Percentiles rank a stretch among this genome's conserved stretches.
Conservation (phyloP, 805 yeast species). For the Saccharomyces eubayanus region DNA sequence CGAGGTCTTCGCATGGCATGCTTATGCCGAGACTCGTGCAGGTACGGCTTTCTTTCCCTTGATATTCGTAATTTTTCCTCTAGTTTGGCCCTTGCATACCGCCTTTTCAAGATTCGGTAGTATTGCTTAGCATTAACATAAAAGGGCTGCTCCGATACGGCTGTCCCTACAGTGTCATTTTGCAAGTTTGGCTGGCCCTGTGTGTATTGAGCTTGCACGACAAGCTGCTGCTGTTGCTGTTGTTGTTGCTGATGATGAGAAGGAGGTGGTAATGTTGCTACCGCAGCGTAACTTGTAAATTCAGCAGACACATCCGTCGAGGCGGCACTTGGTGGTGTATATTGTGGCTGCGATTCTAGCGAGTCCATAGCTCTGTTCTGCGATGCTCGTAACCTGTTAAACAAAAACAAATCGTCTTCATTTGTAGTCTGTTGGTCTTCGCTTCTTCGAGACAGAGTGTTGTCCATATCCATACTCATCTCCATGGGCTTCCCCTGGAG, state of each 20-base stretch:
- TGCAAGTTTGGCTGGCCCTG: background rate
- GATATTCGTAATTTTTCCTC: conserved; percentile 85
- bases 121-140: conserved; percentile 97
- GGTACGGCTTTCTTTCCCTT: conserved; percentile 83
- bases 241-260: background rate
- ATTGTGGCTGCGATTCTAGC: background rate
- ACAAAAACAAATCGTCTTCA: background rate
- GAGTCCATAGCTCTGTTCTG: background rate
- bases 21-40: conserved; percentile 94
- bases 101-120: conserved; percentile 84
- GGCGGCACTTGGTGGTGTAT: background rate
- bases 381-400: background rate
- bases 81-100: conserved; percentile 86
- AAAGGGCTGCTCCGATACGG: conserved; percentile 71
- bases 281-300: background rate
- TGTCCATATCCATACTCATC: background rate
- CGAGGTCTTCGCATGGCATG: conserved; percentile 99
- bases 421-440: background rate
- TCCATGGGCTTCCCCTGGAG: background rate
- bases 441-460: background rate
- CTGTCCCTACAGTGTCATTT: conserved; percentile 3
- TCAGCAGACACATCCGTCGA: background rate
- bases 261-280: background rate
- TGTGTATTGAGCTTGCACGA: background rate
- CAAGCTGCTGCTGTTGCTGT: background rate